These are phyloP conservation scores for Cucurbita pepo DNA, from an alignment of 306 rosid species.

Conservation along the genomic window DNA sequence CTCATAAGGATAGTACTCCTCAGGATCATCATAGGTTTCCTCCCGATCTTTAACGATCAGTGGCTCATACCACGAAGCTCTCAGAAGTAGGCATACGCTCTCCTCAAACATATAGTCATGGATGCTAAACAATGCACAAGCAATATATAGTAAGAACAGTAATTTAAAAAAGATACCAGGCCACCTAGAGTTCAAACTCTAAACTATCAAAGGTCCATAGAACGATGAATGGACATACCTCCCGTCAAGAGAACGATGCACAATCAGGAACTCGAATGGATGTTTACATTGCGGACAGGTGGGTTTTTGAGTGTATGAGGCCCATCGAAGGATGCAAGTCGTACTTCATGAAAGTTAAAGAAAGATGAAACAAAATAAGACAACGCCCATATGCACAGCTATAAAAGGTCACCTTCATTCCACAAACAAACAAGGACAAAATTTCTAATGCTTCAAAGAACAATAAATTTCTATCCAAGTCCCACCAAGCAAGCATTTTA, in stretches of 20 bases:
- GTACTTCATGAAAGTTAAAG: conserved; percentile 32
- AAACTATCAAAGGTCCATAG: not conserved
- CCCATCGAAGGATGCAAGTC: conserved; percentile 93
- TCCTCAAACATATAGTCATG: conserved; percentile 80
- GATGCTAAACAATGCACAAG: conserved; percentile 20
- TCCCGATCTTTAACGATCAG: conserved; percentile 26
- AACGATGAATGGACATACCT: conserved; percentile 25
- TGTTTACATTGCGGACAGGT: conserved; percentile 87
- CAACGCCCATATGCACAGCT: not conserved
- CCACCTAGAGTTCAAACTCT: not conserved
- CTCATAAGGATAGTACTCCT: conserved; percentile 31
- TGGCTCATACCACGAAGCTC: conserved; percentile 82
- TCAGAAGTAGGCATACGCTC: conserved; percentile 74
- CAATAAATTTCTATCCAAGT: not conserved
- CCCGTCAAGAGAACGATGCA: conserved; percentile 95
- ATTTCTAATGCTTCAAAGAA: not conserved
- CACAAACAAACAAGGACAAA: not conserved
- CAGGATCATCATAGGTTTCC: conserved; percentile 22
- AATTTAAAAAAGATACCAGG: not conserved
- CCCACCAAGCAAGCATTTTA: not conserved
- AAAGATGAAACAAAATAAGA: not conserved
- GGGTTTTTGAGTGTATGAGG: conserved; percentile 45
- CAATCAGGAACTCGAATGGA: conserved; percentile 64
- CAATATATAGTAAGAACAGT: not conserved
- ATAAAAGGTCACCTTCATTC: not conserved